Evolutionary conservation across 176 grass and related monocot genomes (phyloP).

Genomic region (Pontederia crassipes): DNA sequence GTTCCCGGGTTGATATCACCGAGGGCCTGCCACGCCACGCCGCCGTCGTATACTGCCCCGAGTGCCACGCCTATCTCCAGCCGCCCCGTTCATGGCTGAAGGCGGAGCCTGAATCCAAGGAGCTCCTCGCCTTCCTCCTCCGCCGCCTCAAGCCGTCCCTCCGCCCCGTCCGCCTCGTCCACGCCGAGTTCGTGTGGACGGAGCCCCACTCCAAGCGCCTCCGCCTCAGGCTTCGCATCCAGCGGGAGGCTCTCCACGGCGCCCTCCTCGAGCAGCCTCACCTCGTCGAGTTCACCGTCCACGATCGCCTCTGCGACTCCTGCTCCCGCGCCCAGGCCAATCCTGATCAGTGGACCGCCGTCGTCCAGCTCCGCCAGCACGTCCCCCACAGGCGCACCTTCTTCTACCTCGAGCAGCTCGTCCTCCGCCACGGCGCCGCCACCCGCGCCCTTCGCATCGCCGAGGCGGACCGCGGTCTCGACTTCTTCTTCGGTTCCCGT

Average conservation of each 20-base stretch:
- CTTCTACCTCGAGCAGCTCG: too few species aligned
- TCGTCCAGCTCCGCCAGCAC: too few species aligned
- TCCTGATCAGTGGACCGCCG: too few species aligned
- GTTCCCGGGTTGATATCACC: constrained; percentile 51
- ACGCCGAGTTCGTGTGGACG: constrained; percentile 74
- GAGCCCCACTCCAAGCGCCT: constrained; percentile 94
- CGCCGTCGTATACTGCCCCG: constrained; percentile 49
- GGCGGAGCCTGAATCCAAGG: constrained; percentile 47
- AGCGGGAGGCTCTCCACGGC: constrained; percentile 58
- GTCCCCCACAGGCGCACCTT: too few species aligned
- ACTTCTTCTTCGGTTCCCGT: too few species aligned
- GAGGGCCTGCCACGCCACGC: constrained; percentile 49
- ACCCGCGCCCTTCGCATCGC: too few species aligned
- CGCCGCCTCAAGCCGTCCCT: constrained; percentile 42
- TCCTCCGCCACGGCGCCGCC: too few species aligned
- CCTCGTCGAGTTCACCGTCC: constrained; percentile 61
- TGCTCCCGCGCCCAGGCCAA: too few species aligned
- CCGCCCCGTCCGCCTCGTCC: constrained; percentile 49
- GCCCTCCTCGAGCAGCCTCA: constrained; percentile 68
- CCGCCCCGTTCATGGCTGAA: constrained; percentile 42
- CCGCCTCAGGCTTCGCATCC: constrained; percentile 76
- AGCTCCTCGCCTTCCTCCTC: constrained; percentile 70
- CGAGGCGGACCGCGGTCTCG: too few species aligned
- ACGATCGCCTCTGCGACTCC: constrained; percentile 51
- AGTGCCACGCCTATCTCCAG: constrained; percentile 50